Percentiles rank a stretch among this genome's conserved stretches.
Evolutionary conservation across 2,329 filamentous ascomycete species (phyloP).

Genomic region (Penicillium frequentans): DNA sequence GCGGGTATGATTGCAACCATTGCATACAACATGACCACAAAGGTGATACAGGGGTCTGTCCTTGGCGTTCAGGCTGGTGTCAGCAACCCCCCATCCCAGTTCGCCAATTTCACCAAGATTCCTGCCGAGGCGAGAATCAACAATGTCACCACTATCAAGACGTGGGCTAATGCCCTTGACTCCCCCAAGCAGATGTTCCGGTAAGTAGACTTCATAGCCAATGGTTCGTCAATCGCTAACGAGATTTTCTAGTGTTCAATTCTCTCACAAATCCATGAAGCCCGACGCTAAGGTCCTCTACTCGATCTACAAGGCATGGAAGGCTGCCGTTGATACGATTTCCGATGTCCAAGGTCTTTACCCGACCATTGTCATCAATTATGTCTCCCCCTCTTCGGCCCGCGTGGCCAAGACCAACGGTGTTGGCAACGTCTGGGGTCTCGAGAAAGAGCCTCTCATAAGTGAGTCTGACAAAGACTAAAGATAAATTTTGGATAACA

Average conservation of each 20-base stretch:
- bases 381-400: constrained; percentile 24
- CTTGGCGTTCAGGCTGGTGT: constrained; percentile 38
- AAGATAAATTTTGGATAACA: not conserved
- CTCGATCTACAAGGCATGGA: constrained; percentile 38
- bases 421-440: constrained; percentile 42
- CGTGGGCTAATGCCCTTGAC: constrained; percentile 29
- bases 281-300: constrained; percentile 34
- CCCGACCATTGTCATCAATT: constrained; percentile 41
- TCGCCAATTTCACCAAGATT: constrained; percentile 34
- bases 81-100: constrained; percentile 33
- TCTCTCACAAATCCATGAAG: constrained; percentile 39
- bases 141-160: constrained; percentile 28
- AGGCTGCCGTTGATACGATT: constrained; percentile 31
- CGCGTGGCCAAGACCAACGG: constrained; percentile 36
- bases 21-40: constrained; percentile 26
- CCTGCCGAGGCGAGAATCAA: constrained; percentile 21
- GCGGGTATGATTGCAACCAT: constrained; percentile 36
- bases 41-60: constrained; percentile 19
- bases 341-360: constrained; percentile 38
- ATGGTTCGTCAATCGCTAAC: not conserved
- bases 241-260: constrained; percentile 30
- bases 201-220: constrained; percentile 13
- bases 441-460: constrained; percentile 32
- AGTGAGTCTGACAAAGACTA: constrained; percentile 21
- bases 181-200: constrained; percentile 40